Evolutionary conservation across 2,329 filamentous ascomycete genomes (phyloP).

Genomic region (Stagonosporopsis tanaceti): DNA sequence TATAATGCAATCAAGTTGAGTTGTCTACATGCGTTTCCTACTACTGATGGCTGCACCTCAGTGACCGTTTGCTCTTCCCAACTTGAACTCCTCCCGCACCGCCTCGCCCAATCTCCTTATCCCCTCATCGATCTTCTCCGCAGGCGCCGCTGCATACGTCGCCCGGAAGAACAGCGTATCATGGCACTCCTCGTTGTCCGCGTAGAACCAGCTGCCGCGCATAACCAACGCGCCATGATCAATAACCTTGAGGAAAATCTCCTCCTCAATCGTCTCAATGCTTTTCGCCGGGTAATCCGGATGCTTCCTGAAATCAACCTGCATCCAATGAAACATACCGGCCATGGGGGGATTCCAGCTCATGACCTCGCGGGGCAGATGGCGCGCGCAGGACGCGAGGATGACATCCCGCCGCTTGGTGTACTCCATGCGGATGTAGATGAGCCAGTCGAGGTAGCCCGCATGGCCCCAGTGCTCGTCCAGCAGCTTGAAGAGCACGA

Average conservation of each 20-base stretch:
- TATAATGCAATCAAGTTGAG: background rate
- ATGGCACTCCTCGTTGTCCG: conserved; percentile 68
- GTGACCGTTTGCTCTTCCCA: conserved; percentile 39
- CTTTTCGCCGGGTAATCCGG: conserved; percentile 62
- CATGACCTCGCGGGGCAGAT: conserved; percentile 76
- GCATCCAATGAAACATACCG: conserved; percentile 95
- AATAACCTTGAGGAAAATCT: conserved; percentile 82
- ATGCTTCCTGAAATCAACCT: conserved; percentile 71
- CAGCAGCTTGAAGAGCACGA: conserved; percentile 85
- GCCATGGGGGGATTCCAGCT: conserved; percentile 81
- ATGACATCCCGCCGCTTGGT: conserved; percentile 80
- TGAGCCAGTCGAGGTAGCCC: conserved; percentile 89
- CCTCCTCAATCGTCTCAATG: conserved; percentile 77
- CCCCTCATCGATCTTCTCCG: conserved; percentile 59
- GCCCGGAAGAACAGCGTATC: conserved; percentile 84
- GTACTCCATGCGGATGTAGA: conserved; percentile 81
- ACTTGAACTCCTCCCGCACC: conserved; percentile 67
- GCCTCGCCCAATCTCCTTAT: conserved; percentile 74
- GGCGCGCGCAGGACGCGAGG: conserved; percentile 78
- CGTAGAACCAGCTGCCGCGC: conserved; percentile 89
- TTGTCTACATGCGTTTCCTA: background rate
- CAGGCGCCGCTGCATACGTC: conserved; percentile 82
- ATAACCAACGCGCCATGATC: conserved; percentile 80
- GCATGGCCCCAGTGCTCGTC: conserved; percentile 94
- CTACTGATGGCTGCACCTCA: background rate